Percentiles rank a stretch among this genome's conserved stretches.
Evolutionary conservation across 2,329 filamentous ascomycete genomes (phyloP).

Genomic region (Phaeosphaeria sp.): DNA sequence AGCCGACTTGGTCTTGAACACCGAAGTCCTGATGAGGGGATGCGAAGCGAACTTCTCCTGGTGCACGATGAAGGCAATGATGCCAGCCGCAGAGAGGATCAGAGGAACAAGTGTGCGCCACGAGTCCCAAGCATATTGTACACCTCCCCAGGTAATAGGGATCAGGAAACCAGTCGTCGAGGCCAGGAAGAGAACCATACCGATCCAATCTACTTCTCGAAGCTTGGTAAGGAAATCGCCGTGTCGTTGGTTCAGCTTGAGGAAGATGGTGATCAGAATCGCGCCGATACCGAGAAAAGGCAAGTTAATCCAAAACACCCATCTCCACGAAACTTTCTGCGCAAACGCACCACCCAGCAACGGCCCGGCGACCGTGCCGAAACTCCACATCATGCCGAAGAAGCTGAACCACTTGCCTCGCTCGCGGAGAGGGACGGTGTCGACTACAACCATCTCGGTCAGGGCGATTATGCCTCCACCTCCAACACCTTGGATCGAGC

Average conservation of each 20-base stretch:
- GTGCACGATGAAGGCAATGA: constrained; percentile 62
- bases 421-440: constrained; percentile 53
- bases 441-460: constrained; percentile 54
- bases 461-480: constrained; percentile 52
- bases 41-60: constrained; percentile 60
- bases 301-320: constrained; percentile 72
- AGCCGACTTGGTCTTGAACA: constrained; percentile 60
- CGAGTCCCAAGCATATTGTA: constrained; percentile 69
- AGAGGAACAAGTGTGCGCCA: constrained; percentile 70
- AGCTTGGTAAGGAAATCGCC: constrained; percentile 58
- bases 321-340: constrained; percentile 62
- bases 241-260: constrained; percentile 59
- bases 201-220: constrained; percentile 67
- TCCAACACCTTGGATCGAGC: constrained; percentile 51
- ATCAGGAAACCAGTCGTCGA: constrained; percentile 67
- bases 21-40: constrained; percentile 56
- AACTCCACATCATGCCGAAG: constrained; percentile 58
- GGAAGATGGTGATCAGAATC: constrained; percentile 59
- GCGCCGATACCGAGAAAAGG: constrained; percentile 62
- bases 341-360: constrained; percentile 61
- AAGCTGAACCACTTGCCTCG: constrained; percentile 53
- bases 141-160: constrained; percentile 69
- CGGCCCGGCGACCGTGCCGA: constrained; percentile 63
- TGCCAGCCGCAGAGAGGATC: constrained; percentile 59
- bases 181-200: constrained; percentile 66